Base-by-base conservation (phyloP, 2,329 filamentous ascomycete genomes). In the Dothiorella sarmentorum region DNA sequence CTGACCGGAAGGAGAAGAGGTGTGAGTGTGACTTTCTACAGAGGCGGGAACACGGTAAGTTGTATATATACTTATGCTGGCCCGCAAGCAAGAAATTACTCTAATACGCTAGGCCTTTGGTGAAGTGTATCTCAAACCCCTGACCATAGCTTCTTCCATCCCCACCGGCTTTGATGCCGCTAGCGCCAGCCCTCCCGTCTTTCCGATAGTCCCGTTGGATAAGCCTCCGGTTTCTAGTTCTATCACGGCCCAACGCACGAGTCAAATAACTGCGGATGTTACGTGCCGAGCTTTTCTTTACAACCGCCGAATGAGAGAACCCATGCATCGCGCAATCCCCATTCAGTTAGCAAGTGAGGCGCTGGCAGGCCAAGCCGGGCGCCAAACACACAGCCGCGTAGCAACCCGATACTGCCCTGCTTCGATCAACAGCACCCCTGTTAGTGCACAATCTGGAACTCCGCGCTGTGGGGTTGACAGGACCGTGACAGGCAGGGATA, bases 121-220 rank as follows among this genome's bases (percentile, higher is more conserved):
- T 33, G 49, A 40, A 53, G 35, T 26, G 33, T 38, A 29, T 53
- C 33, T 53, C 33, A 33, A 38, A 35, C 49, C 49, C 49, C 49
- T 53, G 49, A 38, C n/a, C 49, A 53, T 40, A 53, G 35, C 49
- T 53, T 35, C n/a, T 35, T n/a, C 49, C 35, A 53, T 53, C 49
- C n/a, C n/a, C n/a, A n/a, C n/a, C n/a, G n/a, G n/a, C n/a, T n/a
- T n/a, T 53, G 49, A 53, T 27, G 49, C 49, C 49, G 49, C 49
- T 53, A 53, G 49, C n/a, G 49, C n/a, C 49, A 53, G 49, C 49
- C 49, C 40, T 53, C 49, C 49, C 49, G 49, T 17, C 17, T 40
- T 40, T 53, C 49, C 49, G 49, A 53, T 53, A 24, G 49, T 38
- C 18, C 49, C 49, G 49, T 22, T 40, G 40, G 49, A 40, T 27